Evolutionary conservation across 78 protist genomes (phyloP).

Genomic region (Isochrysis galbana): DNA sequence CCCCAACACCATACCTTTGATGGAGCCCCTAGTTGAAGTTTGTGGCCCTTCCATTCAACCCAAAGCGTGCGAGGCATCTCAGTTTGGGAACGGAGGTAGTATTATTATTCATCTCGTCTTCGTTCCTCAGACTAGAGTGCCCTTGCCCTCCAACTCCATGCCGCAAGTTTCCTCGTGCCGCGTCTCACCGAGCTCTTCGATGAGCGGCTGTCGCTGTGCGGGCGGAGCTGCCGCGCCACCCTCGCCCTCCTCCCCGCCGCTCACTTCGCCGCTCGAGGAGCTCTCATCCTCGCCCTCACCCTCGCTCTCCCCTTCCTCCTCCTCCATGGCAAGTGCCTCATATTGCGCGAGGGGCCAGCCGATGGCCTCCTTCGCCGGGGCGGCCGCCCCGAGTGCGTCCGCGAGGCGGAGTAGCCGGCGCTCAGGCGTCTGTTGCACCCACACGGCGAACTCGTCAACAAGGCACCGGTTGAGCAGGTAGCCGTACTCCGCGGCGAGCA

Average conservation of each 20-base stretch:
- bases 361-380: not conserved
- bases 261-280: not conserved
- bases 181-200: too few species aligned
- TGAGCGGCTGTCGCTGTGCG: too few species aligned
- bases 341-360: not conserved
- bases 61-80: too few species aligned
- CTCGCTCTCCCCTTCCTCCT: not conserved
- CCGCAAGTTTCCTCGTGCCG: too few species aligned
- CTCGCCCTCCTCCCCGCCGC: not conserved
- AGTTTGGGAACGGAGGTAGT: too few species aligned
- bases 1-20: too few species aligned
- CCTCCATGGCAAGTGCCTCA: not conserved
- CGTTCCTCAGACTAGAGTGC: too few species aligned
- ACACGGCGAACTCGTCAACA: conserved; percentile 29
- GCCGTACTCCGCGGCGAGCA: not conserved
- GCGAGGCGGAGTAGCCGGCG: not conserved
- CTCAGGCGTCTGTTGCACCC: conserved; percentile 37
- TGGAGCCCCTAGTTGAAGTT: too few species aligned
- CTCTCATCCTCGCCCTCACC: not conserved
- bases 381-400: not conserved
- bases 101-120: too few species aligned
- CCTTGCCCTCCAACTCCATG: too few species aligned
- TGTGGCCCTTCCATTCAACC: too few species aligned
- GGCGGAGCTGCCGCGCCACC: too few species aligned
- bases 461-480: not conserved